Conservation (phyloP, 1,139 yeast species). For the Yamadazyma mexicana region DNA sequence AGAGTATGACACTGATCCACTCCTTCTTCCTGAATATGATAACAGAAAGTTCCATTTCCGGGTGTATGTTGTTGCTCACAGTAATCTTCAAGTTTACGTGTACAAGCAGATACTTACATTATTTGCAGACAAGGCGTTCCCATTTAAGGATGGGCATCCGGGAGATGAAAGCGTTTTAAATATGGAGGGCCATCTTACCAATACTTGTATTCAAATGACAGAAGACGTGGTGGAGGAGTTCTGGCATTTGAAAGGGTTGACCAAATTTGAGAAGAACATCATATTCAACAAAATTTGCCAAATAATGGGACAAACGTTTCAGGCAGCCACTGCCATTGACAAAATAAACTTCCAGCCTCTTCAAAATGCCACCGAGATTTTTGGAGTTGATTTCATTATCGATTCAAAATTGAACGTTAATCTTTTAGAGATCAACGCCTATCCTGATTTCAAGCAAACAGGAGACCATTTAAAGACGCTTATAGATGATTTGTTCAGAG, state of each 20-base stretch:
- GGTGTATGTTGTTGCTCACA: constrained; percentile 76
- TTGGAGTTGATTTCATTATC: constrained; percentile 85
- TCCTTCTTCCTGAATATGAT: constrained; percentile 60
- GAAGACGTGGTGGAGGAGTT: constrained; percentile 62
- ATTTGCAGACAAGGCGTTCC: constrained; percentile 64
- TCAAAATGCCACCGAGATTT: constrained; percentile 78
- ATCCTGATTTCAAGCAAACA: constrained; percentile 96
- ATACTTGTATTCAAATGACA: constrained; percentile 79
- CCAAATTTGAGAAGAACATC: constrained; percentile 21
- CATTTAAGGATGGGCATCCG: constrained; percentile 12
- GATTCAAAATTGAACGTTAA: constrained; percentile 54
- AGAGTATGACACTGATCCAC: constrained; percentile 67
- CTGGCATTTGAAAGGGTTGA: constrained; percentile 54
- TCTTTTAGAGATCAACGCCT: constrained; percentile 84
- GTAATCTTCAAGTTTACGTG: constrained; percentile 75
- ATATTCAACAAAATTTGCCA: constrained; percentile 58
- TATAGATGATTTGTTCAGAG: constrained; percentile 60
- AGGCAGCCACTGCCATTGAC: constrained; percentile 80
- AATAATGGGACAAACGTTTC: constrained; percentile 70
- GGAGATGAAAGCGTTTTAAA: constrained; percentile 32
- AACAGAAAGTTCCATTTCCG: constrained; percentile 85
- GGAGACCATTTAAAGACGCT: constrained; percentile 70
- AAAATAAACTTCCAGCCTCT: constrained; percentile 88
- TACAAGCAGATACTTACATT: constrained; percentile 76
- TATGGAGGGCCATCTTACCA: constrained; percentile 79